Percentiles rank a stretch among this genome's conserved stretches.
phyloP scores from a whole-genome alignment of 805 yeast genomes.

The Candida arabinofermentans region DNA sequence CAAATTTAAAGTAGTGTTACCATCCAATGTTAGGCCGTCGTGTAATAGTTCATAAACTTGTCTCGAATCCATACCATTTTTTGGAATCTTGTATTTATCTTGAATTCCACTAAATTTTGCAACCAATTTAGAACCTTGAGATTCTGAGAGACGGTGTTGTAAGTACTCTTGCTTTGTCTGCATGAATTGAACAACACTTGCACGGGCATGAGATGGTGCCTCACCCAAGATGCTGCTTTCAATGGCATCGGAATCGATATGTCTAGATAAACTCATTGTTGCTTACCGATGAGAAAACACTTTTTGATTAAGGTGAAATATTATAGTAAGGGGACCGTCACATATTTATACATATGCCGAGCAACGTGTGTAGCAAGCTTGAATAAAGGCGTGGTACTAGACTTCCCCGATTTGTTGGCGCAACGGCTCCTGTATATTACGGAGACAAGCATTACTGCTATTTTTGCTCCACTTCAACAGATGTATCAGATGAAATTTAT shows the following conservation, averaged over 20 bases:
- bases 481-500: too few relatives aligned
- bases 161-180: slow-evolving; percentile 17
- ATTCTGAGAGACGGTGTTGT: slow-evolving; percentile 4
- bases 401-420: too few relatives aligned
- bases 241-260: slow-evolving; percentile 41
- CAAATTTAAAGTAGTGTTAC: slow-evolving; percentile 75
- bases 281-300: too few relatives aligned
- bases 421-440: too few relatives aligned
- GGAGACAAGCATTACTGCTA: too few relatives aligned
- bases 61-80: slow-evolving; percentile 46
- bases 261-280: slow-evolving; percentile 41
- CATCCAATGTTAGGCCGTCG: slow-evolving; percentile 78
- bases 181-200: slow-evolving; percentile 18
- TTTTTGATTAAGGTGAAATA: too few relatives aligned
- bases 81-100: slow-evolving; percentile 59
- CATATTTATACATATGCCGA: too few relatives aligned
- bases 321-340: too few relatives aligned
- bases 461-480: too few relatives aligned
- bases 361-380: too few relatives aligned
- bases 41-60: slow-evolving; percentile 60
- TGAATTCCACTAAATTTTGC: slow-evolving; percentile 32
- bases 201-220: slow-evolving; percentile 4
- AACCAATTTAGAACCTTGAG: slow-evolving; percentile 18
- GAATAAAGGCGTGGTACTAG: too few relatives aligned
- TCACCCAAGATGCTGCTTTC: slow-evolving; percentile 32